Evolutionary conservation across 768 basidiomycete species (phyloP).

Genomic region (Naganishia randhawae): DNA sequence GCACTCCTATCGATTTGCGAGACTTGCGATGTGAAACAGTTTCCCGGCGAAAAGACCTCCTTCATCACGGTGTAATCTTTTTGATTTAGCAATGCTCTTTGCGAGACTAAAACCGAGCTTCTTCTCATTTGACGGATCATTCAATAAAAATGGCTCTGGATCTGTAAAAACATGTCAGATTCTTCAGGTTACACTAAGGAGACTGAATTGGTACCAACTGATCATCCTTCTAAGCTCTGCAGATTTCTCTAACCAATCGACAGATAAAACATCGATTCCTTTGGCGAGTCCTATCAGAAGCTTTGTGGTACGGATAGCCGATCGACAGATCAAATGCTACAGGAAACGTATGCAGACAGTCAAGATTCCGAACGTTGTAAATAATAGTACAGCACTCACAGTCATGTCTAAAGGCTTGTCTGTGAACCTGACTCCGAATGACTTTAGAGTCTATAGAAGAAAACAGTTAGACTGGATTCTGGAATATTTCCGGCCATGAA

Average conservation of each 20-base stretch:
- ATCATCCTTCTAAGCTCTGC: constrained; percentile 57
- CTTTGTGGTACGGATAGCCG: constrained; percentile 78
- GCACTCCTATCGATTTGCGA: neutral
- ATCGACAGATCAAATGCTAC: constrained; percentile 64
- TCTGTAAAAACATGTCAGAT: constrained; percentile 53
- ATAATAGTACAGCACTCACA: neutral
- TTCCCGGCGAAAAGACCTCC: constrained; percentile 26
- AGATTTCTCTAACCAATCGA: constrained; percentile 66
- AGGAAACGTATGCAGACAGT: neutral
- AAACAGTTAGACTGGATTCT: neutral
- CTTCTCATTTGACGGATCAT: constrained; percentile 62
- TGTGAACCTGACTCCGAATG: constrained; percentile 66
- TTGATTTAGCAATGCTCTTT: constrained; percentile 61
- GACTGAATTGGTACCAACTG: constrained; percentile 59
- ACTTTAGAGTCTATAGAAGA: constrained; percentile 57
- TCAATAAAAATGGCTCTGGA: constrained; percentile 60
- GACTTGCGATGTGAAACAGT: constrained; percentile 22
- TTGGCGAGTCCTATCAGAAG: constrained; percentile 71
- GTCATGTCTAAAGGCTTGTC: constrained; percentile 67
- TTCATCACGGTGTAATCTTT: neutral
- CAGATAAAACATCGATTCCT: constrained; percentile 62
- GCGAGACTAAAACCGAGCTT: constrained; percentile 65
- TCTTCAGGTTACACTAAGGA: neutral
- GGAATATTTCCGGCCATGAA: neutral
- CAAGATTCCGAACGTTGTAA: neutral